phyloP scores from a whole-genome alignment of 2,329 filamentous ascomycete genomes.

The Colletotrichum nymphaeae region DNA sequence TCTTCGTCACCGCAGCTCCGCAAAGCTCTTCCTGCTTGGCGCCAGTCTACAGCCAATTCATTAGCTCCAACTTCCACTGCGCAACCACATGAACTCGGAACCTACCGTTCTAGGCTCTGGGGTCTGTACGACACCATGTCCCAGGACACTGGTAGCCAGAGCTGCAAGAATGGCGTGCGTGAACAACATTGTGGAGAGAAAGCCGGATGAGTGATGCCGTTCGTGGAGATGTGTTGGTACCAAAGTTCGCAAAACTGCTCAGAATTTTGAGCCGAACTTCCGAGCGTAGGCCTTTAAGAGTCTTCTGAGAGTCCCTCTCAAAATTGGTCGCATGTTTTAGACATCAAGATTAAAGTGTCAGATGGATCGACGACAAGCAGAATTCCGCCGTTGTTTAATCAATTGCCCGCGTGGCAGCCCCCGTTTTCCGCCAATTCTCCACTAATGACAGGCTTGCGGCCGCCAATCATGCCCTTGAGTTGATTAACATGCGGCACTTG shows the following conservation, averaged over 20 bases:
- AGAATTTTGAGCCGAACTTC: background rate
- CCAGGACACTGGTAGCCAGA: constrained; percentile 25
- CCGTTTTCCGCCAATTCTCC: background rate
- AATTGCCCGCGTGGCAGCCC: constrained; percentile 12
- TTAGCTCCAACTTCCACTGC: background rate
- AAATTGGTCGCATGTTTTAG: background rate
- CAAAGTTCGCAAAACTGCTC: background rate
- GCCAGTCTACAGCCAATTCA: constrained; percentile 34
- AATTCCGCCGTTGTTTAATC: constrained; percentile 14
- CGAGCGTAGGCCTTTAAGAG: background rate
- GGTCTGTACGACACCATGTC: constrained; percentile 21
- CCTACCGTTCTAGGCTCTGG: constrained; percentile 30
- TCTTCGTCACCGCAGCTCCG: constrained; percentile 37
- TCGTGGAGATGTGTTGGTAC: background rate
- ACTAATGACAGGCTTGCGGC: background rate
- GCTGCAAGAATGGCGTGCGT: constrained; percentile 18
- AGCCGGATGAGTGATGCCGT: background rate
- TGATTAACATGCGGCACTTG: constrained; percentile 16
- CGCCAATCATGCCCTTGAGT: constrained; percentile 17
- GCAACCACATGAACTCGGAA: no score
- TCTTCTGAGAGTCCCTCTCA: background rate
- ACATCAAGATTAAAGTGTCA: constrained; percentile 24
- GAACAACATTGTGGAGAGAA: constrained; percentile 18
- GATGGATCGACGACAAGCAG: constrained; percentile 21
- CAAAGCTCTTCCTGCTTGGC: constrained; percentile 39